Base-by-base conservation (phyloP, 169 alveolate species). In the Plasmodium yoelii region DNA sequence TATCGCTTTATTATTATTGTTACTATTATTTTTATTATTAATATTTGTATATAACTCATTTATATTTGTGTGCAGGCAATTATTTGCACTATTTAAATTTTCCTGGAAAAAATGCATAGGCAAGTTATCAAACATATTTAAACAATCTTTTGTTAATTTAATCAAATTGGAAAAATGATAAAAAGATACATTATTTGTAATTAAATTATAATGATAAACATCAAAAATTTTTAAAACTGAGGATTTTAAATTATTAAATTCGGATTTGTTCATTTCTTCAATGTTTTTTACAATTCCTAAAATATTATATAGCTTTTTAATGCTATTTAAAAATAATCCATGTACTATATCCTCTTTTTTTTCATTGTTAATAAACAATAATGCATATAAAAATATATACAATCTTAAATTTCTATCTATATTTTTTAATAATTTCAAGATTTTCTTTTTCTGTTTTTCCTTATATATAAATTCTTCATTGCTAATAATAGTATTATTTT, bases 301-400 rank as follows among this genome's bases (percentile, higher is more conserved):
- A 18, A 86, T 47, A 9, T 24, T 51, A 51, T 70, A 86, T 39
- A 86, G 8, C 46, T 13, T 69, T 86, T 22, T 86, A 53, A 86
- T 46, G 64, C 87, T 86, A 63, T 86, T 86, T 15, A 71, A 86
- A 86, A 86, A 86, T 65, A 86, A 28, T 2, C 74, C 57, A 49
- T 47, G 34, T 2, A 86, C 87, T 8, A 70, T 3, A 15, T 86
- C 80, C 18, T 61, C 86, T 51, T 24, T 86, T 47, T 44, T 86
- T 9, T 70, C 44, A 63, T 71, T 47, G 42, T 68, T 70, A 24
- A 26, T 47, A 59, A 86, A 86, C 15, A 86, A 63, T 47, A 86
- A 63, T 39, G 91, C 91, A 63, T 57, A 86, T 70, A 86, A 69
- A 86, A 86, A 86, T 19, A 86, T 71, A 24, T 86, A 86, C 53